Base-by-base conservation (phyloP, 75 land plant species). In the Sequoiadendron giganteum region DNA sequence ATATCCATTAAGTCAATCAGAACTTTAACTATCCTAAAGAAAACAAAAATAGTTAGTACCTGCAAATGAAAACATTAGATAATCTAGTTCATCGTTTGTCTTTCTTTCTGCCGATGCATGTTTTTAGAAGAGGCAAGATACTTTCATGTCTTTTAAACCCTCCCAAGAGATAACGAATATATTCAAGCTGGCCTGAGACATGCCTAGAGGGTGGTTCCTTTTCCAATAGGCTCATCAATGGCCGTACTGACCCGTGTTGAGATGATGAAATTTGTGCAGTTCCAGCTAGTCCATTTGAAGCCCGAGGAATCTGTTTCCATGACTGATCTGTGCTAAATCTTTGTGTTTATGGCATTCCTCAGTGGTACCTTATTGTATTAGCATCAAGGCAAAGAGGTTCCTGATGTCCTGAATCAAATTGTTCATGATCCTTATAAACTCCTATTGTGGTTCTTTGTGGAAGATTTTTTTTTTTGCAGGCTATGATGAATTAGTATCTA, bases 181-280 rank as follows among this genome's bases (percentile, higher is more conserved):
- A 95, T 45, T 96, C 98, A 82, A 96, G 95, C 90, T 95, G 98
- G 38, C 99, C 99, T 91, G 99, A 95, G 43, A 92, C 92, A 91
- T 93, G 94, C 88, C 94, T 90, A 83, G 97, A 94, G 79, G 95
- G 92, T 28, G 96, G 95, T 85, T 98, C 97, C 85, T 97, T 97
- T 34, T 97, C 99, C 86, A 98, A 78, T 86, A 96, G 90, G 87
- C 96, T 97, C 68, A 96, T 88, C 48, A 97, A 93, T 3, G 95
- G 95, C 40, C 92, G 92, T 48, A 94, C 92, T 88, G 91, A 93
- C 32, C 94, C 98, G 86, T 89, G 88, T 30, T 93, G 95, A 89
- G 89, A 85, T 43, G 76, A 80, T 84, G 36, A 61, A n/a, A 83
- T 28, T 54, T 87, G 84, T 28, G 87, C 25, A 61, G 88, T 52